phyloP scores from a whole-genome alignment of 1,284 basidiomycete species.

The Microbotryum lychnidis-dioicae region DNA sequence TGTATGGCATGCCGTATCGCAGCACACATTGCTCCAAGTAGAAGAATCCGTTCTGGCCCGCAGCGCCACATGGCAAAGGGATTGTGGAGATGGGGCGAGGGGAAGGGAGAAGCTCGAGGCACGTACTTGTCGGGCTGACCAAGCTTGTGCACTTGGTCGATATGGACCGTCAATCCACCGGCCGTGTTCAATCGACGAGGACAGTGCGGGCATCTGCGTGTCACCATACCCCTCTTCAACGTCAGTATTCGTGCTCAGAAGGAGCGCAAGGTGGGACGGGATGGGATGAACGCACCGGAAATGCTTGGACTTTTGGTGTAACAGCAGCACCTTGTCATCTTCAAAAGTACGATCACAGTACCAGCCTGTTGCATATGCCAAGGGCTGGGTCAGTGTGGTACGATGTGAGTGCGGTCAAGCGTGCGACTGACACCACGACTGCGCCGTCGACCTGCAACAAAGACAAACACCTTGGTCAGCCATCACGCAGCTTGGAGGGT shows the following conservation, averaged over 20 bases:
- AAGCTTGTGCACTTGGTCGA: constrained; percentile 96
- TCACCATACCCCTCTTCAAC: no score
- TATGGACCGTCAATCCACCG: constrained; percentile 94
- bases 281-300: constrained; percentile 46
- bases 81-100: not conserved
- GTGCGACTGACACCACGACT: constrained; percentile 23
- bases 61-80: no score
- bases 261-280: not conserved
- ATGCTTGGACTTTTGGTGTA: constrained; percentile 99
- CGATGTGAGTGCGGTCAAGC: not conserved
- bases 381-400: constrained; percentile 42
- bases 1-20: constrained; percentile 43
- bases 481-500: no score
- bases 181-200: constrained; percentile 93
- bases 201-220: constrained; percentile 77
- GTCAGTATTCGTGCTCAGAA: not conserved
- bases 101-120: not conserved
- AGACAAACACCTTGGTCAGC: not conserved
- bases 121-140: constrained; percentile 80
- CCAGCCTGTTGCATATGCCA: constrained; percentile 62
- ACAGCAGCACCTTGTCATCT: constrained; percentile 96
- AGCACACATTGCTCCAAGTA: not conserved
- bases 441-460: constrained; percentile 11
- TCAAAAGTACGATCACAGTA: constrained; percentile 98
- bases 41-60: not conserved